Evolutionary conservation across 768 basidiomycete genomes (phyloP), one percentile per base, ranked within the genome.

Genomic region (Thelephora ganbajun): DNA sequence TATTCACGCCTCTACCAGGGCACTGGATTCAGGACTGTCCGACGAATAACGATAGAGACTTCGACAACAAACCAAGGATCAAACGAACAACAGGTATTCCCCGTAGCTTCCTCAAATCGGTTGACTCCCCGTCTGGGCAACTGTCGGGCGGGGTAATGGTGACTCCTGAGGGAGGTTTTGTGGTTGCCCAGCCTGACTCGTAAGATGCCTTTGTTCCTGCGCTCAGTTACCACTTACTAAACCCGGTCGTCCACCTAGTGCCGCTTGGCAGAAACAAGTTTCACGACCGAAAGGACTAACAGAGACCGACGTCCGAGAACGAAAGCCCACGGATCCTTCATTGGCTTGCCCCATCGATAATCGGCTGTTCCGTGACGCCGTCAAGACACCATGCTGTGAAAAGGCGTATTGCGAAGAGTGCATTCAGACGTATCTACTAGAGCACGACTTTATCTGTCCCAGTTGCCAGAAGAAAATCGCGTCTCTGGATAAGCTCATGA

Each of bases 21-120:
- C 96, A 99, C 60, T 99, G 96, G 96, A 99, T 99, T 53, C 93
- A 99, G 61, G 89, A 96, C 53, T 99, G 96, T 61, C 96, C 96
- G 1, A 96, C 92, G 5, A 97, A 97, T 61, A 92, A 84, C 56
- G 90, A 99, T 60, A 83, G 90, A 45, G 90, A 93, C 44, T 96
- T 83, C 54, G 90, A 94, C 63, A 84, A 98, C 57, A 72, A 85
- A 49, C 94, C 94, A 43, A 83, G 93, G 22, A 93, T 99, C 62
- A 97, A 97, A 61, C 76, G 96, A 45, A 98, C 96, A 3, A 99
- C 96, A 9, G 96, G 96, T 64, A 99, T 99, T 51, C 96, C 96
- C 3, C 77, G 93, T 54, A 93, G 89, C 61, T 98, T 99, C 79
- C 69, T 99, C 47, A 96, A 96, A 63, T 83, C 91, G 0, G 92